Base-by-base conservation (phyloP, 306 rosid genomes). In the Boehmeria nivea region DNA sequence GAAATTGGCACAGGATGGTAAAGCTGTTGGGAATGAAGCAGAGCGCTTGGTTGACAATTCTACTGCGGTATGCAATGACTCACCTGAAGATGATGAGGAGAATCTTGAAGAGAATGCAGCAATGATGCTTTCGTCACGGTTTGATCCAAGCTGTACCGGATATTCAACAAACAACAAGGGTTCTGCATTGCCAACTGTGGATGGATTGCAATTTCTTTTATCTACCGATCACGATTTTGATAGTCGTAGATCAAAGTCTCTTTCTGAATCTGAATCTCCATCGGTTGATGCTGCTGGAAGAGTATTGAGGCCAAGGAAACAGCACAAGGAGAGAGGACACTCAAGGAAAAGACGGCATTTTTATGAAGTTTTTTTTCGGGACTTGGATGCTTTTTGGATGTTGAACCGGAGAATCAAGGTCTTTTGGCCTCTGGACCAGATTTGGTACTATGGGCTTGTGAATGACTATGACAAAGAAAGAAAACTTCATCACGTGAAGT, bases 71-170 rank as follows among this genome's bases (percentile, higher is more conserved):
- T 63, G 80, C 63, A 76, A 68, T 74, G 76, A 77, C 51, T 60
- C 65, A 37, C 78, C 43, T 16, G 93, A 82, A 70, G 94, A 84
- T 1, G 89, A 91, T 44, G 93, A 87, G 72, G 95, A 83, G 70
- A 93, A 93, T 77, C 96, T 93, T 39, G 99, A 93, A 78, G 95
- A 87, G 76, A 93, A 87, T 70, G 99, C 99, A 47, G 96, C 96
- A 6, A 83, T 77, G 73, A 93, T 93, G 99, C 82, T 93, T 58
- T 93, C 99, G 21, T 93, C 99, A 52, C 78, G 99, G 81, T 93
- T 93, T 77, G 94, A 93, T 85, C 95, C 96, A 25, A 87, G 77
- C 76, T 93, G 89, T 74, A 85, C 99, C 42, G 96, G 95, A 22
- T 85, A 82, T 79, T 70, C 91, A 22, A 70, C 76, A 26, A 76